Evolutionary conservation across 225 moss, liverwort and hornwort species (phyloP), one percentile per base, ranked within the genome.

Genomic region (Marchantia polymorpha): DNA sequence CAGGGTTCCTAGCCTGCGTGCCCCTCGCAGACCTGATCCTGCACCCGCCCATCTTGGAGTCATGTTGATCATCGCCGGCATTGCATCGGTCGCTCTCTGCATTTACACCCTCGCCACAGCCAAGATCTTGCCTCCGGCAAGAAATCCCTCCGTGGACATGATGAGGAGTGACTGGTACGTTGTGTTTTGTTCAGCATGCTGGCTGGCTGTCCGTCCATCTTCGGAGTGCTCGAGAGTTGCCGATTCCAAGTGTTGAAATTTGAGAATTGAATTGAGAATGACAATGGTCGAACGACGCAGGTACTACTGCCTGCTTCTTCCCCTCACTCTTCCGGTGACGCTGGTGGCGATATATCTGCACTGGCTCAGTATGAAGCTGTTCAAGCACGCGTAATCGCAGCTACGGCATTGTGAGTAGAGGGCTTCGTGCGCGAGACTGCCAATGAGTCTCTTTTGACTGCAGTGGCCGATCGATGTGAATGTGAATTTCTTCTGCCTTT

Each of bases 281-380:
- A 51, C 7, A 55, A n/a, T 52, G 5, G 73, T 58, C 72, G 59
- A 13, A 56, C 83, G 78, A 52, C 73, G 82, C 92, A 96, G 96
- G 94, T 92, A 92, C 77, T 93, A 93, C 76, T 88, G 78, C 59
- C 80, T 93, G 52, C 85, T 93, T 12, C 84, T 93, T 82, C 97
- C 97, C 48, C 87, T 94, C 17, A 92, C 97, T 17, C 87, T 93
- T 67, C 97, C 94, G 26, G 93, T 93, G 7, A 83, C 93, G 79
- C 64, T 99, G 76, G 90, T 88, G 25, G 94, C 93, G 53, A 89
- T 93, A 3, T 99, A 95, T 72, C 89, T 90, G 60, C 94, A 95
- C 82, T 99, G 97, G 94, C 85, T 99, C 59, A 93, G 94, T 73
- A 94, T 99, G 94, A 99, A 99, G 82, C 90, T 99, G 50, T 99